Evolutionary conservation across 306 rosid genomes (phyloP).

Genomic region (Parietaria judaica): DNA sequence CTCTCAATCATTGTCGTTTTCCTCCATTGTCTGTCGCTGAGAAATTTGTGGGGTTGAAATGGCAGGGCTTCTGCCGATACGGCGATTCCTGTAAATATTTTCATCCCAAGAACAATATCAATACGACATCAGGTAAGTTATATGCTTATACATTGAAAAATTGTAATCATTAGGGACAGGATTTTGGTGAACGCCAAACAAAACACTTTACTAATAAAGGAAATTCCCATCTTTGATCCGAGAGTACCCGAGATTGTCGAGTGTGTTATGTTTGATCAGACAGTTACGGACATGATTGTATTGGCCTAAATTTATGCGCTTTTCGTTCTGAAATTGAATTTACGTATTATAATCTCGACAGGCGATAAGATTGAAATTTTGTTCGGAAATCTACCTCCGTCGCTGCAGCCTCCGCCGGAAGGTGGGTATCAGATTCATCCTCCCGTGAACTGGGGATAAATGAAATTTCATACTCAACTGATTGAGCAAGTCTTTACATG

Average conservation of each 20-base stretch:
- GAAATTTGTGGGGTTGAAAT: not conserved
- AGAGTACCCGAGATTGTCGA: too few relatives aligned
- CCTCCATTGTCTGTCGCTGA: not conserved
- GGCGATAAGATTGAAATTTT: constrained; percentile 38
- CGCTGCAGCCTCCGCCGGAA: constrained; percentile 18
- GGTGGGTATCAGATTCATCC: constrained; percentile 6
- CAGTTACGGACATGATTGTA: not conserved
- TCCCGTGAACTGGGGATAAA: constrained; percentile 5
- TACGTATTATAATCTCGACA: constrained; percentile 9
- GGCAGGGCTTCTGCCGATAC: constrained; percentile 54
- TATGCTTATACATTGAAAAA: too few relatives aligned
- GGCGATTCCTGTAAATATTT: constrained; percentile 68
- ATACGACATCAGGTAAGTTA: constrained; percentile 22
- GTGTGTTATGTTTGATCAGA: constrained; percentile 1
- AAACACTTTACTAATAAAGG: too few relatives aligned
- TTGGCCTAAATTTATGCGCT: too few relatives aligned
- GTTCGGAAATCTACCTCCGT: constrained; percentile 71
- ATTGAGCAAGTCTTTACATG: too few relatives aligned
- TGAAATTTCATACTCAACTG: too few relatives aligned
- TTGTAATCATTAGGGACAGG: too few relatives aligned
- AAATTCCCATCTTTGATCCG: too few relatives aligned
- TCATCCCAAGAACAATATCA: constrained; percentile 47
- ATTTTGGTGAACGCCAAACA: too few relatives aligned
- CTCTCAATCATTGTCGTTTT: constrained; percentile 5
- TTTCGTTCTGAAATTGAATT: too few relatives aligned